Evolutionary conservation across 192 early-diverging fungal species (phyloP).

Genomic region (Backusella westeae): DNA sequence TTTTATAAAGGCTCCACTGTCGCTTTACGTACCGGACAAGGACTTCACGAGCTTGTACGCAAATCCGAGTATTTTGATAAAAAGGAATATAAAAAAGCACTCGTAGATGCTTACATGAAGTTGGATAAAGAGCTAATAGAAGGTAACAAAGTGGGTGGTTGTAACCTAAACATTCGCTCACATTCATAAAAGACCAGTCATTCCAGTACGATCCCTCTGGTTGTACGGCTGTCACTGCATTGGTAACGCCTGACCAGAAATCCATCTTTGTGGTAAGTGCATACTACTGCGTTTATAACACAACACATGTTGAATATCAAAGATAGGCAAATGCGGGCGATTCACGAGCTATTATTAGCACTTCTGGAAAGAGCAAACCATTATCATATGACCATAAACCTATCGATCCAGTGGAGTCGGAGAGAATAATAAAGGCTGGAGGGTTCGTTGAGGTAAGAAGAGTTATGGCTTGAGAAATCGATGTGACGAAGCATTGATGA

Average conservation of each 20-base stretch:
- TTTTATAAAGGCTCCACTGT: constrained; percentile 59
- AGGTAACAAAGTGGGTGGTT: constrained; percentile 45
- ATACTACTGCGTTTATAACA: background rate
- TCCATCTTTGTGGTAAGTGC: constrained; percentile 65
- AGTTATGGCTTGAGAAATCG: no score
- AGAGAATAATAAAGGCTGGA: constrained; percentile 87
- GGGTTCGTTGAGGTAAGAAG: constrained; percentile 82
- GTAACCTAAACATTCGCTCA: constrained; percentile 47
- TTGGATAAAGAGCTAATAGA: constrained; percentile 77
- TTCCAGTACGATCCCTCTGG: constrained; percentile 86
- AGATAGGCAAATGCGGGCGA: constrained; percentile 89
- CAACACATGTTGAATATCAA: background rate
- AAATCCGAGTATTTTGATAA: constrained; percentile 61
- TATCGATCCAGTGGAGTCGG: constrained; percentile 76
- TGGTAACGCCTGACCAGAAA: constrained; percentile 81
- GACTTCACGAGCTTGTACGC: constrained; percentile 74
- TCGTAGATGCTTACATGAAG: constrained; percentile 81
- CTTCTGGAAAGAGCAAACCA: constrained; percentile 68
- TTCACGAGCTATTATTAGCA: constrained; percentile 86
- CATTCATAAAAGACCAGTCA: constrained; percentile 57
- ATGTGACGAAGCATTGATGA: no score
- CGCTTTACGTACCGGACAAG: constrained; percentile 81
- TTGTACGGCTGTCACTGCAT: constrained; percentile 89
- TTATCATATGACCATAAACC: constrained; percentile 98
- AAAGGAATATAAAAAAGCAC: constrained; percentile 71